phyloP scores from a whole-genome alignment of 2,329 filamentous ascomycete species.

The Aspergillus oerlinghausenensis region DNA sequence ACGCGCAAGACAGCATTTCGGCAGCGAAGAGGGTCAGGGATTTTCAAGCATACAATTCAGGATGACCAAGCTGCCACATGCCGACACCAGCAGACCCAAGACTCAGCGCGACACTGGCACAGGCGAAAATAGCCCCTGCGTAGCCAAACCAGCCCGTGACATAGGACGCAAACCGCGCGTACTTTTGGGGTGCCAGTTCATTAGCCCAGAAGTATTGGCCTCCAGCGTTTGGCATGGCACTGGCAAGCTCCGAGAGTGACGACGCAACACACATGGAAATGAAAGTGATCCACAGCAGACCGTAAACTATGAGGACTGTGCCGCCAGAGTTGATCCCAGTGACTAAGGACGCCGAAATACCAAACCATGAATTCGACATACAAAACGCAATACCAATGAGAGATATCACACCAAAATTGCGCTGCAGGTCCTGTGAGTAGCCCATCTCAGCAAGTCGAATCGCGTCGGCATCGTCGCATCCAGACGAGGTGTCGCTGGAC shows the following conservation, averaged over 20 bases:
- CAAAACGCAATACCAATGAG: conserved; percentile 48
- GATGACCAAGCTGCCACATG: conserved; percentile 49
- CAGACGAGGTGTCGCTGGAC: conserved; percentile 10
- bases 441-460: conserved; percentile 45
- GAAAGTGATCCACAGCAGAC: conserved; percentile 43
- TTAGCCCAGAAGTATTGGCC: conserved; percentile 51
- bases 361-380: conserved; percentile 50
- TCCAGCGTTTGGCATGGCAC: conserved; percentile 47
- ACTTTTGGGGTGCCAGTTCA: conserved; percentile 43
- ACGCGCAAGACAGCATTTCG: neutral
- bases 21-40: neutral
- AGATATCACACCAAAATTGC: conserved; percentile 47
- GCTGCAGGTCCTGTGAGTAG: conserved; percentile 41
- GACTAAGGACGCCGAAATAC: conserved; percentile 45
- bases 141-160: conserved; percentile 50
- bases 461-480: conserved; percentile 30
- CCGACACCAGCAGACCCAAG: conserved; percentile 47
- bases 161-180: conserved; percentile 44
- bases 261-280: conserved; percentile 45
- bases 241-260: conserved; percentile 45
- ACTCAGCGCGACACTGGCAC: conserved; percentile 48
- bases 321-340: conserved; percentile 50
- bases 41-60: conserved; percentile 43
- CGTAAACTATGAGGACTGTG: conserved; percentile 47
- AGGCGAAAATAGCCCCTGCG: conserved; percentile 51